Percentiles rank a stretch among this genome's conserved stretches.
phyloP scores from a whole-genome alignment of 805 yeast species.

The Saccharomycopsis amapae region DNA sequence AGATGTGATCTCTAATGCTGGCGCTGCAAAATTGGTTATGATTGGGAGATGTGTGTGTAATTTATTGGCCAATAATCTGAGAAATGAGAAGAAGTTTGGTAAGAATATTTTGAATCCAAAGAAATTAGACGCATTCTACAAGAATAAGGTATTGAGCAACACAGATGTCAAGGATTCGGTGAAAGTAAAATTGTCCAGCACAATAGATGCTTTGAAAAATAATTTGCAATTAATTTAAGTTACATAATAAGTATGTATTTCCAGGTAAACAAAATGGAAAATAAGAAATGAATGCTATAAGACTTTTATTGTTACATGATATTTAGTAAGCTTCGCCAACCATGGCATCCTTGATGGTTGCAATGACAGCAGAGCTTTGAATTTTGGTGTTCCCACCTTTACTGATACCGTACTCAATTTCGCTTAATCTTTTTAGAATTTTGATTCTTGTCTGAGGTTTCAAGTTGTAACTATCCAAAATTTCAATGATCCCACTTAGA shows the following conservation, averaged over 20 bases:
- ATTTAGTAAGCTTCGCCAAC: conserved; percentile 28
- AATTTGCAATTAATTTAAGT: conserved; percentile 5
- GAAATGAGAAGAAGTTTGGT: conserved; percentile 4
- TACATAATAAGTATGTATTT: neutral
- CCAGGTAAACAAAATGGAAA: neutral
- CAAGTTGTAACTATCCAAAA: conserved; percentile 63
- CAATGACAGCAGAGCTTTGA: conserved; percentile 85
- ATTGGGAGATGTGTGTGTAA: conserved; percentile 20
- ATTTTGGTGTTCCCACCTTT: conserved; percentile 89
- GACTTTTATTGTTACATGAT: neutral
- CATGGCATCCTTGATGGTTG: conserved; percentile 67
- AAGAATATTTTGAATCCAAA: neutral
- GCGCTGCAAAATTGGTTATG: conserved; percentile 19
- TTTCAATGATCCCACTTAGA: conserved; percentile 65
- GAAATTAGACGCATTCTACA: conserved; percentile 12
- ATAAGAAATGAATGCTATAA: neutral
- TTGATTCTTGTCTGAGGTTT: conserved; percentile 52
- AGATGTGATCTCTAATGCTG: neutral
- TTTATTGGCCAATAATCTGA: conserved; percentile 8
- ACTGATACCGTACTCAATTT: conserved; percentile 84
- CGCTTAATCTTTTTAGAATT: conserved; percentile 67
- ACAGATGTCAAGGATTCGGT: conserved; percentile 17
- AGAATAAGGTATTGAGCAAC: conserved; percentile 4
- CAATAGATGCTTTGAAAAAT: conserved; percentile 15
- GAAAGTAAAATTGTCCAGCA: conserved; percentile 13